Evolutionary conservation across 2,329 filamentous ascomycete genomes (phyloP), one percentile per base, ranked within the genome.

Genomic region (Phaeosphaeria sp.): DNA sequence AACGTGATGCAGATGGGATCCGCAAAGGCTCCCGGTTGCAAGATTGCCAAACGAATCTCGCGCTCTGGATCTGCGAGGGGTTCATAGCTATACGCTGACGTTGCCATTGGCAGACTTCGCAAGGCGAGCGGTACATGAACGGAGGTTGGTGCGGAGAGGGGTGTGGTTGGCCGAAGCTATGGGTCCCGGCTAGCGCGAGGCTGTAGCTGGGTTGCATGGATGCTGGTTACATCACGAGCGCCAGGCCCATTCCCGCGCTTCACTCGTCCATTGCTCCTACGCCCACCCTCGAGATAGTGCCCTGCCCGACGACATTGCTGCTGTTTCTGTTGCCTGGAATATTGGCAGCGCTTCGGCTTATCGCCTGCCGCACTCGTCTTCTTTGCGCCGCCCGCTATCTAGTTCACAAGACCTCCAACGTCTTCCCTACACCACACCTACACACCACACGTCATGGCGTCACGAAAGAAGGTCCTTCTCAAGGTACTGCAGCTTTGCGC

Each of bases 381-480:
- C 27, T 13, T 21, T 21, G 6, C 51, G 51, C 25, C 27, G 7
- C 23, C 15, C 52, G 17, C 23, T 27, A 62, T 54, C 10, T 36
- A 6, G 30, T 36, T 3, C 30, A 47, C 21, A n/a, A 39, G 18
- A n/a, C 7, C 36, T 51, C 7, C 42, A 51, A 58, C 59, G 7
- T 13, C 23, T n/a, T 18, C 42, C 13, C 42, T 23, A 23, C 42
- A 46, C 18, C 54, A 46, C 58, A 50, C 59, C 57, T 47, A 27
- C 49, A 59, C 55, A 54, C 47, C 43, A 46, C 39, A 53, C 54
- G 62, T 39, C 47, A 77, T 77, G 74, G 69, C 74, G 41, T 74
- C 73, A 58, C 69, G 73, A 57, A 95, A 94, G 90, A 95, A 95
- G 89, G 91, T 94, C 68, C 86, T 95, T 66, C 84, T 95, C 78